Base-by-base conservation (phyloP, 371 early-diverging fungal genomes). In the Lichtheimia ramosa region DNA sequence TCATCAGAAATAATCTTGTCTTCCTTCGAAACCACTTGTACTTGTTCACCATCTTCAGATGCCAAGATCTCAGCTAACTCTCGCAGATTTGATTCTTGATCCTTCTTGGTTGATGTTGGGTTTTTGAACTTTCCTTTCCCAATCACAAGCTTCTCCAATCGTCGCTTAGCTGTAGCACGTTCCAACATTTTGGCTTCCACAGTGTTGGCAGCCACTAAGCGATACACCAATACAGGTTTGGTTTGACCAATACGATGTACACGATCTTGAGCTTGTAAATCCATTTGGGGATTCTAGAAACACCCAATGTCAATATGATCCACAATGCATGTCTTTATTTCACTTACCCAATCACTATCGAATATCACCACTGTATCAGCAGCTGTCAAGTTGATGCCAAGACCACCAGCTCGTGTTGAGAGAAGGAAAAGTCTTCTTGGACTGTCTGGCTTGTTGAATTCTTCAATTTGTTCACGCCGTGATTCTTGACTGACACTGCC, bases 211-310 rank as follows among this genome's bases (percentile, higher is more conserved):
- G 92, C 86, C 21, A 93, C 87, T 5, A 98, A 77, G 8, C 97
- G 83, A 70, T 95, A 97, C 39, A 98, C 87, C 48, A 92, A 78
- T 0, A 98, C 97, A 1, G 93, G 93, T 48, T 87, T 89, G 14
- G 87, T 92, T 66, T 99, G 98, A 6, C 98, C 99, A 59, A 98
- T 92, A 61, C 98, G 88, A 73, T 99, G 99, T 10, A 92, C 96
- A 56, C 99, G 87, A 68, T 97, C 99, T 79, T 96, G 95, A 3
- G 97, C 98, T 70, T 98, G 97, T 50, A 97, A 76, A 73, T 98
- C 98, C 87, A 93, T 95, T 86, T 96, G 96, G 16, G 97, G 97
- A 68, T 98, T 97, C 92, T 87, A 34, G 0, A n/a, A n/a, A n/a
- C n/a, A n/a, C n/a, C n/a, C n/a, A n/a, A n/a, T n/a, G n/a, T n/a